Evolutionary conservation across 768 basidiomycete species (phyloP), one percentile per base, ranked within the genome.

Genomic region (Leccinum sublutescens): DNA sequence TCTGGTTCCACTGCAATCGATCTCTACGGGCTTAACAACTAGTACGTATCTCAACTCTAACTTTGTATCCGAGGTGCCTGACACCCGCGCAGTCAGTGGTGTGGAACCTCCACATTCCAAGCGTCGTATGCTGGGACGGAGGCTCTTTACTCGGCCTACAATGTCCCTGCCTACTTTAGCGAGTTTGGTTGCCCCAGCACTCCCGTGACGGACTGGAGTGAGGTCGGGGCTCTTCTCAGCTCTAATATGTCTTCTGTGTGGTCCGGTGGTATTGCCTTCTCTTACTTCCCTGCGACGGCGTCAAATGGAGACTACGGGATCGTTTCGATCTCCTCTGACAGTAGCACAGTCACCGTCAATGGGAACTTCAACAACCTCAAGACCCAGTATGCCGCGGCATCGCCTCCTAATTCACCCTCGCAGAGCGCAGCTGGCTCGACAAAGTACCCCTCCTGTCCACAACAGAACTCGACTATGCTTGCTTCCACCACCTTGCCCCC

Each of bases 251-350:
- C 86, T 19, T 74, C 85, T 56, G 85, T 88, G 52, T 96, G 89
- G 86, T 93, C 91, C 33, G 95, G 95, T 61, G 94, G 91, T 54
- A 64, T 96, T 55, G 93, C 94, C 4, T 93, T 93, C 74, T 88
- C 87, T 52, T 96, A 95, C 74, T 95, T 96, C 83, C 89, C 91
- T 2, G 91, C 91, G 19, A 50, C 68, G n/a, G 87, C 87, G 63
- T 83, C 79, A 8, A 77, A 80, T 54, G 91, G 91, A 52, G 77
- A 88, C 65, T 97, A 91, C 63, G 95, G 95, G 25, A 89, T 96
- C 80, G 89, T 92, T 61, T 91, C 81, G 27, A 82, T 96, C 60
- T 86, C 85, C 2, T 2, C 78, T 3, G 87, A 90, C 67, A 81
- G 81, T 58, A 80, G 66, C 50, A 86, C 88, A 4, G 89, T 93